Conservation (phyloP, 2,329 filamentous ascomycete genomes). For the Didymella exigua region DNA sequence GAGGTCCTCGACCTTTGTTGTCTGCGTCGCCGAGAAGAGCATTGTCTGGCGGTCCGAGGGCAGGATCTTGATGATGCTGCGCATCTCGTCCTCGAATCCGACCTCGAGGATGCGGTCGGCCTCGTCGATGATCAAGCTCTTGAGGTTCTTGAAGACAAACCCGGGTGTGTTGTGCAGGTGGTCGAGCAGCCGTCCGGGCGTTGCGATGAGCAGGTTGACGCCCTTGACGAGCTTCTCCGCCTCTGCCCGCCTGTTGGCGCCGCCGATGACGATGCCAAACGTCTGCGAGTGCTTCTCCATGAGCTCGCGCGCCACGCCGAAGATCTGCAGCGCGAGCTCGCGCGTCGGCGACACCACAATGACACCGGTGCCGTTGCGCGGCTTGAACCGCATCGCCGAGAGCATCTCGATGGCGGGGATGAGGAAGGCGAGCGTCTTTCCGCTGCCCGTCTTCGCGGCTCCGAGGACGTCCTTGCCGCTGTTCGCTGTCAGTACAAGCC, state of each 20-base stretch:
- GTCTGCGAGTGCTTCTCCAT: conserved; percentile 95
- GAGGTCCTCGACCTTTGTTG: conserved; percentile 96
- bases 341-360: conserved; percentile 92
- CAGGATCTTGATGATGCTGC: conserved; percentile 92
- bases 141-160: conserved; percentile 91
- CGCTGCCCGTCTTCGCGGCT: conserved; percentile 93
- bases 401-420: conserved; percentile 96
- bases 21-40: conserved; percentile 98
- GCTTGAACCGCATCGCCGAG: conserved; percentile 88
- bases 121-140: conserved; percentile 92
- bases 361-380: conserved; percentile 82
- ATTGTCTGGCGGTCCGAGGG: conserved; percentile 88
- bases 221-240: conserved; percentile 93
- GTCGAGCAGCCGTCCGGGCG: conserved; percentile 88
- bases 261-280: conserved; percentile 94
- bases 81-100: conserved; percentile 98
- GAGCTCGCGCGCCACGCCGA: conserved; percentile 89
- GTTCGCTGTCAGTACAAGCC: neutral
- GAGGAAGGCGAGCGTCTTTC: conserved; percentile 93
- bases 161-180: conserved; percentile 90
- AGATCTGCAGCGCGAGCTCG: conserved; percentile 94
- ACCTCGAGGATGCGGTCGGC: conserved; percentile 96
- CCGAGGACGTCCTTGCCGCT: conserved; percentile 86
- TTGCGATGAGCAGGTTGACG: conserved; percentile 92
- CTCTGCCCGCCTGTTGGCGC: conserved; percentile 87